Evolutionary conservation across 352 stramenopile species (phyloP), one percentile per base, ranked within the genome.

Genomic region (Globisporangium viniferum): DNA sequence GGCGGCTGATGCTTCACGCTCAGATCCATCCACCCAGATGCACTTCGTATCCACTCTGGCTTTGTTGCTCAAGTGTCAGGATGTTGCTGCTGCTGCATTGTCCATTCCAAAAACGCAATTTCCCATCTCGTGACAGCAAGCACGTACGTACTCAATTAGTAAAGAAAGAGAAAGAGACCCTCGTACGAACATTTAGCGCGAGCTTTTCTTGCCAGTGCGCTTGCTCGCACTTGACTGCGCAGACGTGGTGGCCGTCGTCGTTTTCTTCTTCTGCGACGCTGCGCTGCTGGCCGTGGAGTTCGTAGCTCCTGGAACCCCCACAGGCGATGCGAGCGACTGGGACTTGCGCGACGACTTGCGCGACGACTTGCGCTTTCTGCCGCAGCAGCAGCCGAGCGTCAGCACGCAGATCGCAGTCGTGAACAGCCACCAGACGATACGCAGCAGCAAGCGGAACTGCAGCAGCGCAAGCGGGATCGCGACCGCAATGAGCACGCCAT

Each of bases 321-420:
- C 53, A 55, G 36, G 67, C 5, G 69, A 57, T 1, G 49, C 22
- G 44, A 58, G 29, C 15, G 66, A 44, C 14, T 66, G n/a, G 14
- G 53, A 22, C 71, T 76, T 78, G 49, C 71, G 71, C 54, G 73
- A 46, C 3, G 39, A 46, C 39, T 46, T 46, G 44, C 44, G 70
- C 46, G 62, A 51, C 0, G 63, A 35, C 70, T 91, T 90, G 44
- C 75, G 80, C 62, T 90, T 75, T 10, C 71, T 59, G 15, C 79
- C 70, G 64, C 78, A 91, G 82, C 82, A 93, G 61, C 84, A 73
- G 46, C 85, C 85, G 59, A 78, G 76, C 31, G 83, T 90, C 20
- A 78, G 57, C 20, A 91, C 48, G 36, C 73, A 92, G 36, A 91
- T 46, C 9, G 65, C 64, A 49, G 80, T 89, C 54, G 76, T 75